A percentile compares a stretch with the other conserved stretches of the same genome.
Evolutionary conservation across 1,284 basidiomycete species (phyloP).

Genomic region (Volvariella surrecta): DNA sequence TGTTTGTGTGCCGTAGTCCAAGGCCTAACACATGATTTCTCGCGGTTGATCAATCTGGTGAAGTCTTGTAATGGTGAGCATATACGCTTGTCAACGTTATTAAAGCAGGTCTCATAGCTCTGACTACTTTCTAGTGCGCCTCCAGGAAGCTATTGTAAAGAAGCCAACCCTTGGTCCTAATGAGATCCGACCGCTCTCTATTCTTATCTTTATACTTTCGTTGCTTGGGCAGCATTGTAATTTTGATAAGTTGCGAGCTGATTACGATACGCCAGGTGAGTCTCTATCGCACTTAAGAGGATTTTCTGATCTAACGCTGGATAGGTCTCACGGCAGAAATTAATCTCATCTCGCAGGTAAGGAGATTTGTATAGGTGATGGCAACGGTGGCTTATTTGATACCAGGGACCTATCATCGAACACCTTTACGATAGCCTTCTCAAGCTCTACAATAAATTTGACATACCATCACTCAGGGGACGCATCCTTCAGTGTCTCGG

Average conservation of each 20-base stretch:
- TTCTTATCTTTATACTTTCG: conserved; percentile 77
- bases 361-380: conserved; percentile 4
- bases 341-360: conserved; percentile 50
- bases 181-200: conserved; percentile 27
- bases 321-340: conserved; percentile 51
- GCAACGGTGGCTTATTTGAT: conserved; percentile 1
- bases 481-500: conserved; percentile 79
- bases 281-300: conserved; percentile 1
- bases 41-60: conserved; percentile 66
- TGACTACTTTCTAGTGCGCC: conserved; percentile 32
- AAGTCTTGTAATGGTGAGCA: conserved; percentile 73
- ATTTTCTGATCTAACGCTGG: background rate
- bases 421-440: conserved; percentile 74
- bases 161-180: conserved; percentile 28
- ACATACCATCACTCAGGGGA: conserved; percentile 44
- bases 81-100: background rate
- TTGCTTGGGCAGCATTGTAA: conserved; percentile 84
- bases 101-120: too few relatives aligned
- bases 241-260: conserved; percentile 68
- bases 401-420: conserved; percentile 68
- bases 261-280: conserved; percentile 39
- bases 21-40: conserved; percentile 81
- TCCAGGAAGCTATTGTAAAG: conserved; percentile 42
- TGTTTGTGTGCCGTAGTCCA: conserved; percentile 86
- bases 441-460: conserved; percentile 57